These are phyloP conservation scores for Hypoxylon crocopeplum DNA, from an alignment of 495 filamentous ascomycete species.

Conservation along the genomic window DNA sequence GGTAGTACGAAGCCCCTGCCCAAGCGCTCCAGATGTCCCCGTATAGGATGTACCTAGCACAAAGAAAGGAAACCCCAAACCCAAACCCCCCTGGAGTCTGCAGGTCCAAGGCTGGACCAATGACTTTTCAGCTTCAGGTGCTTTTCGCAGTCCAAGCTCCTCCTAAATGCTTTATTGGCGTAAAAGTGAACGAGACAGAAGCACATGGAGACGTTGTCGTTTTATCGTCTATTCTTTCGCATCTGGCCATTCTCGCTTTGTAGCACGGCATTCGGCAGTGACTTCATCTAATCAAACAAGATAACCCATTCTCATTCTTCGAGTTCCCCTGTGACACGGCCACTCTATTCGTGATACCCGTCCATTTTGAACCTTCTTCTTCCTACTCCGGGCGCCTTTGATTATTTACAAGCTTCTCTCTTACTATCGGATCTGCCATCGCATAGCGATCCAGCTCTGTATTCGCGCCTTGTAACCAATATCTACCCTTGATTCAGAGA, in stretches of 20 bases:
- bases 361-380: constrained; percentile 15
- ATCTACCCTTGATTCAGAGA: neutral
- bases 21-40: too few species aligned
- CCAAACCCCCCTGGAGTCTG: constrained; percentile 22
- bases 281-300: constrained; percentile 14
- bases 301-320: constrained; percentile 6
- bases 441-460: constrained; percentile 14
- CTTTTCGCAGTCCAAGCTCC: constrained; percentile 32
- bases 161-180: constrained; percentile 26
- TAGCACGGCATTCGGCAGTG: constrained; percentile 6
- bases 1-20: too few species aligned
- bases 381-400: constrained; percentile 5
- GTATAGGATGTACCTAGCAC: too few species aligned
- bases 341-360: constrained; percentile 29
- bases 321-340: constrained; percentile 20
- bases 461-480: constrained; percentile 11
- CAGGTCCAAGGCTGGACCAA: constrained; percentile 33
- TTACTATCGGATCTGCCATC: constrained; percentile 15
- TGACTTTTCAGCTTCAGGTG: constrained; percentile 29
- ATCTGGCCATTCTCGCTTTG: constrained; percentile 20
- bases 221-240: constrained; percentile 19
- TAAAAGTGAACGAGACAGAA: constrained; percentile 31
- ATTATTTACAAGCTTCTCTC: constrained; percentile 14
- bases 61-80: constrained; percentile 20
- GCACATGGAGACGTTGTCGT: constrained; percentile 28